Evolutionary conservation across 1,284 basidiomycete genomes (phyloP), one percentile per base, ranked within the genome.

Genomic region (Heterobasidion parviporum): DNA sequence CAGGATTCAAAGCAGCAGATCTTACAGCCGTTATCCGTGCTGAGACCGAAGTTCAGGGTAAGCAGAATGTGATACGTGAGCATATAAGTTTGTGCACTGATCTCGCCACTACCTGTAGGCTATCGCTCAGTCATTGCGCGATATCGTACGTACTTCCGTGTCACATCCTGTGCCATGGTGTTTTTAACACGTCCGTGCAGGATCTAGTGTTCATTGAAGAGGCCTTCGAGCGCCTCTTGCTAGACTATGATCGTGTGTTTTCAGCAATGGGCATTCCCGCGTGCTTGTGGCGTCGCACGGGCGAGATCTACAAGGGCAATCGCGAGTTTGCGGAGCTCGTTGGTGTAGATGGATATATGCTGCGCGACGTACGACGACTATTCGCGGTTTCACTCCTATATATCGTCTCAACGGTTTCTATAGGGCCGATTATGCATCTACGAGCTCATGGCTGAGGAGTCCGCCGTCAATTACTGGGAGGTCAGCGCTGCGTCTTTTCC

Each of bases 161-260:
- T 53, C 20, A 54, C 41, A 32, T 44, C 15, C 41, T 53, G 47
- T 54, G 20, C 49, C 50, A 32, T 53, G 48, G 43, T 10, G 49
- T 56, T 52, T 62, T 60, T 59, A 53, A 54, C n/a, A 16, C 46
- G 10, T 43, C n/a, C 20, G 36, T 35, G 7, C 59, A 89, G 81
- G 96, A 99, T 68, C 79, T 98, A n/a, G 91, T 98, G 15, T 97
- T 97, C 68, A 94, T 97, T 63, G 94, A 97, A 71, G 96, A 98
- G 73, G 94, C 92, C 0, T 98, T 98, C 65, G 96, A 99, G 68
- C 86, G 96, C 1, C 77, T 98, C 57, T 77, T 99, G 58, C 82
- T 98, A 16, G 94, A 98, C 67, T 98, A 98, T 67, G 95, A 98
- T 67, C 87, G 95, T 41, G 92, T 96, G 0, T 95, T 98, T 70